Conservation (phyloP, 1,284 basidiomycete species). For the Ceratobasidium sp. region DNA sequence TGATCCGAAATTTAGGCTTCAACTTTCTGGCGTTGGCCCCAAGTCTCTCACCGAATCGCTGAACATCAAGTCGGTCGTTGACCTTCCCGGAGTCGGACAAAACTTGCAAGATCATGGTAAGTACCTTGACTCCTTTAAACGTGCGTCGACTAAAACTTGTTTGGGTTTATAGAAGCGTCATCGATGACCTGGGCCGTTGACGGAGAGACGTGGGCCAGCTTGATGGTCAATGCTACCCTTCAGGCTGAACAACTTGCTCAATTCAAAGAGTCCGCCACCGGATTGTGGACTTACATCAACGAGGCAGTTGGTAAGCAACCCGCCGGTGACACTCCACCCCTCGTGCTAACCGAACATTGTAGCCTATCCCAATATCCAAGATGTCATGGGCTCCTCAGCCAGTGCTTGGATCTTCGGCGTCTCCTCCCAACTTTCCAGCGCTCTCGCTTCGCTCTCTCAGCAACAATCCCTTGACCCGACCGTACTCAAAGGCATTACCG, state of each 20-base stretch:
- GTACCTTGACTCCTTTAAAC: neutral
- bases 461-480: constrained; percentile 8
- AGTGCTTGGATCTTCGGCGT: constrained; percentile 16
- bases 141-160: neutral
- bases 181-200: constrained; percentile 24
- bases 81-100: constrained; percentile 61
- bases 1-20: constrained; percentile 1
- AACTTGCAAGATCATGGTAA: constrained; percentile 64
- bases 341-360: neutral
- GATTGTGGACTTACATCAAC: constrained; percentile 51
- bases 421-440: constrained; percentile 8
- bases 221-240: constrained; percentile 43
- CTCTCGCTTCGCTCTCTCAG: constrained; percentile 10
- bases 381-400: constrained; percentile 16
- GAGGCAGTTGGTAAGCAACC: constrained; percentile 47
- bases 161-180: constrained; percentile 2
- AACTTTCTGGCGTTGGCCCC: constrained; percentile 70
- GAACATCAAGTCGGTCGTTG: constrained; percentile 58
- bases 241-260: constrained; percentile 44
- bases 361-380: constrained; percentile 32
- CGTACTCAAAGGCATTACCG: constrained; percentile 28
- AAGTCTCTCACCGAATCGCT: constrained; percentile 57
- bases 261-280: constrained; percentile 45
- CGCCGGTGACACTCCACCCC: neutral
- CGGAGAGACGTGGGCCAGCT: constrained; percentile 46